A percentile compares a stretch with the other conserved stretches of the same genome.
Conservation (phyloP, 768 basidiomycete genomes). For the Lactarius evosmus region DNA sequence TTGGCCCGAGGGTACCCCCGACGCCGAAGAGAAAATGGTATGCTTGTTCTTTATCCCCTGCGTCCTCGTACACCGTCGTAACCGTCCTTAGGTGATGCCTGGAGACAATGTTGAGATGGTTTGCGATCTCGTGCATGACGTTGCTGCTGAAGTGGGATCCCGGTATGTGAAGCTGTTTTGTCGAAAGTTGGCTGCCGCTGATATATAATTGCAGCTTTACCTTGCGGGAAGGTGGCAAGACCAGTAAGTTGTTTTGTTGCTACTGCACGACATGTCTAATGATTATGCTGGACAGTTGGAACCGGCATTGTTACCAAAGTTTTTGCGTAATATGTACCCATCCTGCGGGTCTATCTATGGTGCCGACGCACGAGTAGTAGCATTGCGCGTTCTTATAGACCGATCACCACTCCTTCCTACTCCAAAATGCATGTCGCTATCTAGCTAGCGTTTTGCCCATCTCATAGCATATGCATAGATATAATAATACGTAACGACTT, state of each 20-base stretch:
- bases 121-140: slow-evolving; percentile 76
- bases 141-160: slow-evolving; percentile 85
- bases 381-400: slow-evolving; percentile 9
- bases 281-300: slow-evolving; percentile 54
- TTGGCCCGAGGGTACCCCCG: slow-evolving; percentile 82
- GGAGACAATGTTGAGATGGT: slow-evolving; percentile 97
- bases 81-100: slow-evolving; percentile 73
- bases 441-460: background rate
- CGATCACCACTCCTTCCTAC: slow-evolving; percentile 17
- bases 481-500: slow-evolving; percentile 12
- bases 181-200: slow-evolving; percentile 1
- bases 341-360: background rate
- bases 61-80: slow-evolving; percentile 5
- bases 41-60: slow-evolving; percentile 22
- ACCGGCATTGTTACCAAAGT: slow-evolving; percentile 94
- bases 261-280: slow-evolving; percentile 2
- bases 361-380: background rate
- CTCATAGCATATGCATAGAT: slow-evolving; percentile 18
- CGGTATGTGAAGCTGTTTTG: slow-evolving; percentile 40
- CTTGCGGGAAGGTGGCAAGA: slow-evolving; percentile 91
- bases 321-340: slow-evolving; percentile 42
- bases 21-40: slow-evolving; percentile 86
- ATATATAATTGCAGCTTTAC: slow-evolving; percentile 56
- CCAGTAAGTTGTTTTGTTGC: slow-evolving; percentile 51
- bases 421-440: slow-evolving; percentile 1